A percentile compares a stretch with the other conserved stretches of the same genome.
Evolutionary conservation across 768 basidiomycete genomes (phyloP).

Genomic region (Paxillus ammoniavirescens): DNA sequence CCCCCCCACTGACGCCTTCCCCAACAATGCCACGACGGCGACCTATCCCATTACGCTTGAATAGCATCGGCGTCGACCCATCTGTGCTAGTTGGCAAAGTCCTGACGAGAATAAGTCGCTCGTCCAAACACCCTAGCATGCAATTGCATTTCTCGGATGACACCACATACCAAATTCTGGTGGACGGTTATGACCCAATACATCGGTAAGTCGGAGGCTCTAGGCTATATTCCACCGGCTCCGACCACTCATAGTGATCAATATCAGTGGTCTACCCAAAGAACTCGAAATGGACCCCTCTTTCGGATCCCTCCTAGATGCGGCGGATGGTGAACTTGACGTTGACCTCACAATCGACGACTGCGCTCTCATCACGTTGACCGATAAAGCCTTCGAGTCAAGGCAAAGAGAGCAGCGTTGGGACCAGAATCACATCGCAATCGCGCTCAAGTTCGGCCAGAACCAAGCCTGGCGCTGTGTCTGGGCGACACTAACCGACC

Average conservation of each 20-base stretch:
- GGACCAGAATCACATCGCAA: constrained; percentile 35
- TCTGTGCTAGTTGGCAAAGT: constrained; percentile 43
- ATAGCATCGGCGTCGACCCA: constrained; percentile 39
- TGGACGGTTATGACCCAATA: constrained; percentile 61
- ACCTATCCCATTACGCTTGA: constrained; percentile 35
- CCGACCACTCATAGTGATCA: not conserved
- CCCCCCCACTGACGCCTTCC: constrained; percentile 14
- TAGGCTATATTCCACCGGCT: not conserved
- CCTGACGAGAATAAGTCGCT: constrained; percentile 39
- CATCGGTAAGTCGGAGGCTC: constrained; percentile 32
- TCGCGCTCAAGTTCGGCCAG: constrained; percentile 56
- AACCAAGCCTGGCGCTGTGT: constrained; percentile 58
- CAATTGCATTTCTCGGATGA: constrained; percentile 48
- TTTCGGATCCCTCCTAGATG: constrained; percentile 42
- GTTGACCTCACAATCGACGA: constrained; percentile 46
- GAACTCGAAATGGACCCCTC: constrained; percentile 51
- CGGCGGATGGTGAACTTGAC: constrained; percentile 29
- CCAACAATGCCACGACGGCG: constrained; percentile 29
- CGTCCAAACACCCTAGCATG: constrained; percentile 43
- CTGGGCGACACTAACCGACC: constrained; percentile 60
- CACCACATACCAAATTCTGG: constrained; percentile 47
- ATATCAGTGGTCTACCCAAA: constrained; percentile 50
- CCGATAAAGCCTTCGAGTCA: constrained; percentile 57
- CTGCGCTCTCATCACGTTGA: constrained; percentile 52
- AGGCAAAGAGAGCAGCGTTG: constrained; percentile 32